Percentiles rank a stretch among this genome's conserved stretches.
phyloP scores from a whole-genome alignment of 1,139 yeast genomes.

The Suhomyces anneliseae region DNA sequence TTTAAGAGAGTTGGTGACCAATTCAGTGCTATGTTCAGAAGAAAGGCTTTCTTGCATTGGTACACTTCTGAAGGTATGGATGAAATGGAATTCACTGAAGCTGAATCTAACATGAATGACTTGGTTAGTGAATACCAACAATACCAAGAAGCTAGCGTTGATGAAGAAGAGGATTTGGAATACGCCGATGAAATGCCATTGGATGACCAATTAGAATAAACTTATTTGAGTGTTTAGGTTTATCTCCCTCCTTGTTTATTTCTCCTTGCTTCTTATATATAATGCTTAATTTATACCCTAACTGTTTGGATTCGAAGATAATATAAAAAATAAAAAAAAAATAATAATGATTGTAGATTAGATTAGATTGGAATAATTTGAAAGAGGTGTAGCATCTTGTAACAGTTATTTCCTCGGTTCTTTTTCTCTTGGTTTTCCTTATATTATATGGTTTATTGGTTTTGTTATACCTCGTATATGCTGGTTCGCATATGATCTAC shows the following conservation, averaged over 20 bases:
- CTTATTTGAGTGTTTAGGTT: conserved; percentile 1
- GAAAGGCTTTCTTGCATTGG: conserved; percentile 96
- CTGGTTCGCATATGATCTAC: too few species aligned
- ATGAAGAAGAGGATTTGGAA: conserved; percentile 70
- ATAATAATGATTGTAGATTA: background rate
- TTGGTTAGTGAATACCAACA: conserved; percentile 88
- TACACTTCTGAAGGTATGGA: conserved; percentile 96
- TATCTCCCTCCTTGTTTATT: conserved; percentile 7
- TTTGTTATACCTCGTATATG: too few species aligned
- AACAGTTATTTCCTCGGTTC: background rate
- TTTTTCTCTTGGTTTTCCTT: too few species aligned
- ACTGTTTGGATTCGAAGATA: conserved; percentile 6
- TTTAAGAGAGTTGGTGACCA: conserved; percentile 89
- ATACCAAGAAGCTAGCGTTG: conserved; percentile 81
- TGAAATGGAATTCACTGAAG: conserved; percentile 89
- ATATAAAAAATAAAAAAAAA: conserved; percentile 1
- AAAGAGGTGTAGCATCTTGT: background rate
- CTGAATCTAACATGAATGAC: conserved; percentile 80
- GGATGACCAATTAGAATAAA: conserved; percentile 53
- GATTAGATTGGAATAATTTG: too few species aligned
- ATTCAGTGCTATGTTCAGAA: conserved; percentile 88
- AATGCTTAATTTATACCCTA: conserved; percentile 18
- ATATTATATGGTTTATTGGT: too few species aligned
- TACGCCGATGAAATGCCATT: conserved; percentile 64
- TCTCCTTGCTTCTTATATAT: conserved; percentile 17